These are phyloP conservation scores for Diaporthe sp. DNA, from an alignment of 2,329 filamentous ascomycete genomes.

Conservation along the genomic window DNA sequence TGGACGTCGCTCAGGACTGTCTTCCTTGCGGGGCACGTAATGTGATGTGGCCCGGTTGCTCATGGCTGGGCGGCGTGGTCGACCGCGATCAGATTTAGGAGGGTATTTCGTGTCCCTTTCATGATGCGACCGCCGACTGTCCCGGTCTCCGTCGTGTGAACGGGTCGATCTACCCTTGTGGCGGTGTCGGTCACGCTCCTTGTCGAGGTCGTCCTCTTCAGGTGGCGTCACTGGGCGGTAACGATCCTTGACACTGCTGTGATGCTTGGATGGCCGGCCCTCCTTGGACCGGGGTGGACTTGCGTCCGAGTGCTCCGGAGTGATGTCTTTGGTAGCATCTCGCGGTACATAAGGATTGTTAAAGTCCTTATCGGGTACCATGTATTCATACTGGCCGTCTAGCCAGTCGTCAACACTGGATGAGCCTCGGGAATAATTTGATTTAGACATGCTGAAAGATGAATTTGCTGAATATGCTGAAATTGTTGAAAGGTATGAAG, in stretches of 20 bases:
- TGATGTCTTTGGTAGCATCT: neutral
- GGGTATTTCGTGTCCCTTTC: slow-evolving; percentile 36
- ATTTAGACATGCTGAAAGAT: slow-evolving; percentile 22
- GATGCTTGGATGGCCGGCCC: neutral
- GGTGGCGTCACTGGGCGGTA: slow-evolving; percentile 33
- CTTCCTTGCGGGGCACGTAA: slow-evolving; percentile 21
- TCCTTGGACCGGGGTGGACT: neutral
- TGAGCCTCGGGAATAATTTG: slow-evolving; percentile 14
- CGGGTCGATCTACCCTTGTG: slow-evolving; percentile 19
- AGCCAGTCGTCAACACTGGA: slow-evolving; percentile 38
- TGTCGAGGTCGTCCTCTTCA: slow-evolving; percentile 30
- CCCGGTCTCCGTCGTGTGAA: slow-evolving; percentile 1
- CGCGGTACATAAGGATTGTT: slow-evolving; percentile 26
- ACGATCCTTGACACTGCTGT: slow-evolving; percentile 2
- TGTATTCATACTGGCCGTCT: slow-evolving; percentile 38
- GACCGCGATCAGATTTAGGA: slow-evolving; percentile 34
- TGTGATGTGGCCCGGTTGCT: slow-evolving; percentile 30
- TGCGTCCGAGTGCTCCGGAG: slow-evolving; percentile 20
- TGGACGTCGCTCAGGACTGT: slow-evolving; percentile 17
- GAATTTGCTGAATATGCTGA: neutral
- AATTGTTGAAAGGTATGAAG: neutral
- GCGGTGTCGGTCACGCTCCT: slow-evolving; percentile 18
- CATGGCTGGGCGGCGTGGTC: slow-evolving; percentile 33
- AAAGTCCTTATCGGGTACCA: slow-evolving; percentile 31
- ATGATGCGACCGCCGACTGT: slow-evolving; percentile 16